Conservation (phyloP, 176 grass and related monocot species). For the Raddia distichophylla region DNA sequence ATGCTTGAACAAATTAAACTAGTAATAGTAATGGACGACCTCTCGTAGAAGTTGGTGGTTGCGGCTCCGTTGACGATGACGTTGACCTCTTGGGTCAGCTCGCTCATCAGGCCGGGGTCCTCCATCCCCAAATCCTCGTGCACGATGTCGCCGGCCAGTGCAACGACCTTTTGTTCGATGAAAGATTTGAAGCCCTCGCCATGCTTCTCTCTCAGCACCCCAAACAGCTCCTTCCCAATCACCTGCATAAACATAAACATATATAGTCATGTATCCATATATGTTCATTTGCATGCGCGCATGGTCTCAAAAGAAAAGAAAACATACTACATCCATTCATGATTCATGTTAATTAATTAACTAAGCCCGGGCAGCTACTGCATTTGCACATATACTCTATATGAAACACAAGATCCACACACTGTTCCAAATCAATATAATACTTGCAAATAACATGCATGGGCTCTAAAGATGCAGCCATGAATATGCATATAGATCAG, state of each 20-base stretch:
- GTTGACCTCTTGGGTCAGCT: conserved; percentile 46
- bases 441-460: not conserved
- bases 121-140: conserved; percentile 61
- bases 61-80: conserved; percentile 77
- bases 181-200: conserved; percentile 56
- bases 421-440: not conserved
- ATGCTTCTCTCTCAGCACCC: conserved; percentile 58
- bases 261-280: not conserved
- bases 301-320: too few relatives aligned
- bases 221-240: conserved; percentile 72
- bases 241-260: conserved; percentile 42
- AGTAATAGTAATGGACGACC: conserved; percentile 26
- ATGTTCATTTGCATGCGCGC: too few relatives aligned
- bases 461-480: not conserved
- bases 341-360: not conserved
- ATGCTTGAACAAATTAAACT: conserved; percentile 2
- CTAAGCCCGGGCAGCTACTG: too few relatives aligned
- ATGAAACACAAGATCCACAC: not conserved
- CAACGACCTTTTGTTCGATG: conserved; percentile 53
- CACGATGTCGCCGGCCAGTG: conserved; percentile 70
- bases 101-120: conserved; percentile 20
- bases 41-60: conserved; percentile 81
- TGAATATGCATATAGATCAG: too few relatives aligned
- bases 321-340: not conserved
- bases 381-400: not conserved